Evolutionary conservation across 805 yeast genomes (phyloP).

Genomic region (Candida insectorum): DNA sequence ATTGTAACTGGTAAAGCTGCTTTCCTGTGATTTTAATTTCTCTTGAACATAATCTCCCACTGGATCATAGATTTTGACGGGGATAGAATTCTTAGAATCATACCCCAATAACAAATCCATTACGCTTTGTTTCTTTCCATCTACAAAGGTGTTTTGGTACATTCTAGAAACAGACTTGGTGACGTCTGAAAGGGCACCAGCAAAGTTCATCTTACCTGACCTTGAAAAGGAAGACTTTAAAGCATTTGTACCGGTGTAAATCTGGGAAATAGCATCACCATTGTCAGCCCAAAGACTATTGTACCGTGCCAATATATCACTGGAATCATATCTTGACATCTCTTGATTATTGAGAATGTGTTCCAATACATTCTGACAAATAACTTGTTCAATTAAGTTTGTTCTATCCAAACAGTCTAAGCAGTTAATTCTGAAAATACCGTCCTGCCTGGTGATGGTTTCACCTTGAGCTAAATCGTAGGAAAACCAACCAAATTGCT

Average conservation of each 20-base stretch:
- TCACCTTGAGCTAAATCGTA: constrained; percentile 57
- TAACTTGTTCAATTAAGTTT: constrained; percentile 80
- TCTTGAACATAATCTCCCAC: constrained; percentile 77
- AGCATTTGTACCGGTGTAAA: constrained; percentile 58
- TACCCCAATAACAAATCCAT: constrained; percentile 86
- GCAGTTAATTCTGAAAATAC: constrained; percentile 91
- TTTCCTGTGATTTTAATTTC: constrained; percentile 47
- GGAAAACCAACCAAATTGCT: constrained; percentile 79
- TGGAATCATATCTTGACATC: constrained; percentile 19
- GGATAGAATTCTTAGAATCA: constrained; percentile 57
- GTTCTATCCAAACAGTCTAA: constrained; percentile 92
- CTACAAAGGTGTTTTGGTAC: constrained; percentile 94
- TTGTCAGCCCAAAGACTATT: constrained; percentile 78
- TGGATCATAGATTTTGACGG: constrained; percentile 83
- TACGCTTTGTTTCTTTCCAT: constrained; percentile 83
- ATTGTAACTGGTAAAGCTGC: constrained; percentile 57
- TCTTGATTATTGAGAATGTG: constrained; percentile 23
- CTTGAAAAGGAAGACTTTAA: constrained; percentile 88
- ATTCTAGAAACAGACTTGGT: constrained; percentile 93
- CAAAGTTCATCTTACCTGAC: constrained; percentile 92
- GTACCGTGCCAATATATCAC: constrained; percentile 68
- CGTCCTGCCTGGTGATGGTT: constrained; percentile 73
- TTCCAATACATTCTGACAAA: constrained; percentile 70
- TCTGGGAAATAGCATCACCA: constrained; percentile 63
- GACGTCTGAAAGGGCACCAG: constrained; percentile 96